Evolutionary conservation across 1,284 basidiomycete genomes (phyloP), one percentile per base, ranked within the genome.

Genomic region (Clitocybe nebularis): DNA sequence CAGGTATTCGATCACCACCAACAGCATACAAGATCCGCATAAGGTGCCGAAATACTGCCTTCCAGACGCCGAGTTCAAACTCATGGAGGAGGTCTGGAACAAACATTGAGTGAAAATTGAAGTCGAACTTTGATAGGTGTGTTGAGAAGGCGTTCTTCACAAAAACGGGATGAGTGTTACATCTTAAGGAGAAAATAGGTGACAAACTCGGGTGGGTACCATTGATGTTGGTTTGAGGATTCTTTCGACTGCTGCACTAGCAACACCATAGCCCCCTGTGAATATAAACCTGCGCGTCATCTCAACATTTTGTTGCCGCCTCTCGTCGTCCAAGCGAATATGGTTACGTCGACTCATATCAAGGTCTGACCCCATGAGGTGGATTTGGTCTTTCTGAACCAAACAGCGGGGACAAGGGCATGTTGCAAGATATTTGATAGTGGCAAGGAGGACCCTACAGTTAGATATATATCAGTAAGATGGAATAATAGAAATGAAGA

Each of bases 141-240:
- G 55, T 39, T 0, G 58, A 64, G 43, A 66, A 68, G 1, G 62
- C 60, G 46, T 67, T 71, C 66, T 68, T 19, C 6, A 22, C 10
- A 21, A 3, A 13, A 13, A 14, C 2, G 23, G 14, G 7, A 5
- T 40, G 4, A 16, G 10, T 9, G 9, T n/a, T n/a, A n/a, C n/a
- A n/a, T n/a, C n/a, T n/a, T n/a, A 17, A 25, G 30, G 29, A 5
- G 11, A 20, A 22, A 21, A 21, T 19, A 16, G n/a, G 5, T 34
- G 4, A 16, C 19, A 5, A 5, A 47, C 45, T 11, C 11, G 11
- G 14, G 44, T 46, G 14, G 46, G 46, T 1, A 44, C 40, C 6
- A 46, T 29, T 3, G 46, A 48, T 4, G 32, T 24, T 25, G 43
- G 33, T 25, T 34, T 35, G 20, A 45, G 40, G 3, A 40, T 5